These are phyloP conservation scores for Boletus sp. DNA, from an alignment of 1,284 basidiomycete species.

Conservation along the genomic window DNA sequence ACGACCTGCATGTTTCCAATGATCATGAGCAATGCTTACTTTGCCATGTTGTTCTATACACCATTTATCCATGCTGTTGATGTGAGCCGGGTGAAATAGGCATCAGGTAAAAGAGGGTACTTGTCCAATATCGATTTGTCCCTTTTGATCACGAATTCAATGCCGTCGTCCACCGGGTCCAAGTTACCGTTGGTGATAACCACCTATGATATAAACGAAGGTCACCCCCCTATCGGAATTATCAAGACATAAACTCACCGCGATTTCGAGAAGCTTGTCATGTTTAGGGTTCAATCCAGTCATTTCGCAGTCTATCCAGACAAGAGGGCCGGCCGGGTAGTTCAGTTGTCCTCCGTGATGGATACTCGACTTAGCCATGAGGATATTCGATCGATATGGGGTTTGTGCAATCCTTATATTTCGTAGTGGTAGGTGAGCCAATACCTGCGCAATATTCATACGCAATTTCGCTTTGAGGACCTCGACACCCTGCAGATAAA, in stretches of 20 bases:
- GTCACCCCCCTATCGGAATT: background rate
- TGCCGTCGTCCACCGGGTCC: constrained; percentile 67
- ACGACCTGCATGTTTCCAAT: background rate
- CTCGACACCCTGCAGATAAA: no score
- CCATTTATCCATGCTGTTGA: constrained; percentile 69
- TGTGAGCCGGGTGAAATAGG: background rate
- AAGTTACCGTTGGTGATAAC: constrained; percentile 80
- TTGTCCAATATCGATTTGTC: constrained; percentile 59
- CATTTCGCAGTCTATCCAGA: constrained; percentile 92
- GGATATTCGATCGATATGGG: background rate
- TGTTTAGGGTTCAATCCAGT: constrained; percentile 61
- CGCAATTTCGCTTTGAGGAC: background rate
- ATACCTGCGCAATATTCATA: constrained; percentile 7
- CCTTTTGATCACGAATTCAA: constrained; percentile 67
- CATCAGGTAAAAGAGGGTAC: constrained; percentile 36
- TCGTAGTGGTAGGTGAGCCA: background rate
- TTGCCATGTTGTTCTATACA: constrained; percentile 68
- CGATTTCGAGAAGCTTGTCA: constrained; percentile 77
- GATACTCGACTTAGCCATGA: constrained; percentile 11
- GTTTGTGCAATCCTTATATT: background rate
- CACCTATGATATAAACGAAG: constrained; percentile 45
- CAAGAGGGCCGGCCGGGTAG: constrained; percentile 63
- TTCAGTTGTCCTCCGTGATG: constrained; percentile 32
- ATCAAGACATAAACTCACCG: constrained; percentile 37
- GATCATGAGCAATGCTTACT: constrained; percentile 33